phyloP scores from a whole-genome alignment of 805 yeast species.

The Pichia californica region DNA sequence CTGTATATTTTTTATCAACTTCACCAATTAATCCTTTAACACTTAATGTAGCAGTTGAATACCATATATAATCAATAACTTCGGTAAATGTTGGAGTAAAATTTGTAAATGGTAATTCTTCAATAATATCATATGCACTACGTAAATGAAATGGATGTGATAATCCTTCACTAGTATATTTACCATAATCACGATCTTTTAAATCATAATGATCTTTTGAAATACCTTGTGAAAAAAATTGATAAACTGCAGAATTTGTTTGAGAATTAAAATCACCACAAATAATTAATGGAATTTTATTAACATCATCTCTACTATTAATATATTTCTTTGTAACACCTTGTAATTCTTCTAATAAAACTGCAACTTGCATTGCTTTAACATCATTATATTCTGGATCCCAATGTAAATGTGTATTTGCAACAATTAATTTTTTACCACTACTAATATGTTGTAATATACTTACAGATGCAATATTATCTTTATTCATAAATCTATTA shows the following conservation, averaged over 20 bases:
- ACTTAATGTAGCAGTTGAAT: constrained; percentile 69
- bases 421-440: constrained; percentile 66
- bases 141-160: constrained; percentile 72
- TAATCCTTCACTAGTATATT: constrained; percentile 84
- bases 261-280: constrained; percentile 97
- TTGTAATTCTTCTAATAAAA: constrained; percentile 82
- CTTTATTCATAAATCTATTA: constrained; percentile 94
- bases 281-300: constrained; percentile 65
- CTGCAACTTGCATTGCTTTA: constrained; percentile 91
- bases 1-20: constrained; percentile 70
- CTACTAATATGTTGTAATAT: constrained; percentile 67
- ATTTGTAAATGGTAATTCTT: constrained; percentile 92
- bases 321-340: constrained; percentile 42
- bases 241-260: constrained; percentile 84
- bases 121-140: constrained; percentile 77
- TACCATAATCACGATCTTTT: constrained; percentile 84
- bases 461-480: constrained; percentile 78
- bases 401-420: constrained; percentile 96
- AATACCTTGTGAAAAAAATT: constrained; percentile 74
- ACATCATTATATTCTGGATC: constrained; percentile 96
- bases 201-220: constrained; percentile 77
- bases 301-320: constrained; percentile 25
- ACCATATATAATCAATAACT: constrained; percentile 94
- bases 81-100: constrained; percentile 90
- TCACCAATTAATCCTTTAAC: constrained; percentile 84